phyloP scores from a whole-genome alignment of 139 green algal genomes.

The Penium margaritaceum region DNA sequence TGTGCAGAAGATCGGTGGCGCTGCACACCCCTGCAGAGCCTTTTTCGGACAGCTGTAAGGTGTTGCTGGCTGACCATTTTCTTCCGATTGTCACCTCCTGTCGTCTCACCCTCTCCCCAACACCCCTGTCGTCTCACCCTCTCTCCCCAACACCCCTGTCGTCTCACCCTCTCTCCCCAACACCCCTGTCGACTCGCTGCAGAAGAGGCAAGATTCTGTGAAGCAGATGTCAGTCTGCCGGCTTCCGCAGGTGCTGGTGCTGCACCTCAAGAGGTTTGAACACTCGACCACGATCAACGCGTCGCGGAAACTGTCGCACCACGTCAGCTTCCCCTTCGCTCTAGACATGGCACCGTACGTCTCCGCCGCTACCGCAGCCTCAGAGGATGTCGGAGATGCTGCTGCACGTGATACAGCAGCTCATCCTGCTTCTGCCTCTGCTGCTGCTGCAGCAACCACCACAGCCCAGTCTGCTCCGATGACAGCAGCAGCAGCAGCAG shows the following conservation, averaged over 20 bases:
- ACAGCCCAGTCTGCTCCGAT: neutral
- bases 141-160: neutral
- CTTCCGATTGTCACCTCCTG: neutral
- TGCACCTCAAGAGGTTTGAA: slow-evolving; percentile 83
- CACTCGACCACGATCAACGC: neutral
- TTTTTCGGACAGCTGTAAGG: too few species aligned
- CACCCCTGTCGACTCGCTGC: too few species aligned
- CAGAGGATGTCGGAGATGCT: too few species aligned
- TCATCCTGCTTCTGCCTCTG: neutral
- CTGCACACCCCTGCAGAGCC: too few species aligned
- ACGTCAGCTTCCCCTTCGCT: slow-evolving; percentile 42
- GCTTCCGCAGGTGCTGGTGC: slow-evolving; percentile 72
- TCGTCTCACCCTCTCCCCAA: neutral
- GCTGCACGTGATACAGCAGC: neutral
- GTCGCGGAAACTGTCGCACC: slow-evolving; percentile 29
- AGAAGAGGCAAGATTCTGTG: slow-evolving; percentile 32
- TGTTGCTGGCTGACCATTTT: too few species aligned
- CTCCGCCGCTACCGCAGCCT: too few species aligned
- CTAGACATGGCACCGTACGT: slow-evolving; percentile 73
- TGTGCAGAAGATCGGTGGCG: too few species aligned
- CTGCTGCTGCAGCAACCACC: neutral
- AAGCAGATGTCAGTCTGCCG: slow-evolving; percentile 81
- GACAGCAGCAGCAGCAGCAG: neutral
- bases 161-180: neutral
- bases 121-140: neutral